Conservation (phyloP, 768 basidiomycete species). For the Brasilioporus rufonigricans region DNA sequence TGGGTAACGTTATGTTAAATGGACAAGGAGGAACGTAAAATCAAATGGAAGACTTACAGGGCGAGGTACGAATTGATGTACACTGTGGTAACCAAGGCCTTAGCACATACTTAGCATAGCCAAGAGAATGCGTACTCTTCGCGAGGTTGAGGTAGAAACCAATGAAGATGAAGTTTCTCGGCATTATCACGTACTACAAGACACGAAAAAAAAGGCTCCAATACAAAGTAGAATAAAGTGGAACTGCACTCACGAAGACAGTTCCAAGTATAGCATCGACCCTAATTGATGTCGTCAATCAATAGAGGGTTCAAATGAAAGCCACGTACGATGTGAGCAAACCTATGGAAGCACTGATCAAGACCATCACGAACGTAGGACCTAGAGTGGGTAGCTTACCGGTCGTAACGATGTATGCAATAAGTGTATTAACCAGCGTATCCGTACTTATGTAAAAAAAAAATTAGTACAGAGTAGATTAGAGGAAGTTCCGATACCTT, state of each 20-base stretch:
- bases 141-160: conserved; percentile 50
- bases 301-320: background rate
- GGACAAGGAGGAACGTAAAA: background rate
- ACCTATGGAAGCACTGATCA: conserved; percentile 33
- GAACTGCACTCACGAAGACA: conserved; percentile 32
- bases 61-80: conserved; percentile 57
- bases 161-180: conserved; percentile 50
- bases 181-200: conserved; percentile 44
- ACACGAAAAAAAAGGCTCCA: background rate
- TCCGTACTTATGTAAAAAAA: conserved; percentile 43
- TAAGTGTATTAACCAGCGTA: conserved; percentile 42
- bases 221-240: background rate
- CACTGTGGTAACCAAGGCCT: conserved; percentile 30
- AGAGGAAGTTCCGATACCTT: conserved; percentile 30
- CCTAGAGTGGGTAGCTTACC: conserved; percentile 29
- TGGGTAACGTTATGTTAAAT: background rate
- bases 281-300: conserved; percentile 26
- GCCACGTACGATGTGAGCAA: conserved; percentile 34
- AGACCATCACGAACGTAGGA: conserved; percentile 15
- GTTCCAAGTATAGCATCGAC: conserved; percentile 44
- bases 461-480: background rate
- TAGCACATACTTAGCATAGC: background rate
- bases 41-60: conserved; percentile 21
- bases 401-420: conserved; percentile 53
- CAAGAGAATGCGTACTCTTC: conserved; percentile 41